Percentiles rank a stretch among this genome's conserved stretches.
Evolutionary conservation across 495 filamentous ascomycete species (phyloP).

Genomic region (Emericellopsis terricola): DNA sequence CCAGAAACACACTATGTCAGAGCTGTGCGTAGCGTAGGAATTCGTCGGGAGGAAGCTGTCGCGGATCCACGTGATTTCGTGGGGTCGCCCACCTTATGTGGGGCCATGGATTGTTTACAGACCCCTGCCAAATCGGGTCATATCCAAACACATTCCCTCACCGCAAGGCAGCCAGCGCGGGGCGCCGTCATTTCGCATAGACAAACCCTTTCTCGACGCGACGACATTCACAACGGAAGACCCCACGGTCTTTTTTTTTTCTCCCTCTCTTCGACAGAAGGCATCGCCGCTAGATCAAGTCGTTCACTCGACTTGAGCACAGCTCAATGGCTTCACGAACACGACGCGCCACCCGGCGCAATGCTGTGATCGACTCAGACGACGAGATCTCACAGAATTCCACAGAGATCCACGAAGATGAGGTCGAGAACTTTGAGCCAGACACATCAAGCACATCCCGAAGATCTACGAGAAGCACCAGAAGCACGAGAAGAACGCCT

Average conservation of each 20-base stretch:
- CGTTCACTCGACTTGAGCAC: too few species aligned
- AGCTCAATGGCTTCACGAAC: slow-evolving; percentile 58
- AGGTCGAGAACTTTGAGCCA: slow-evolving; percentile 64
- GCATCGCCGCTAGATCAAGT: too few species aligned
- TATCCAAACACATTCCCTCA: slow-evolving; percentile 5
- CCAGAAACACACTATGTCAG: too few species aligned
- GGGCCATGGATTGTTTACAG: slow-evolving; percentile 19
- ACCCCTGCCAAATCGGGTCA: slow-evolving; percentile 4
- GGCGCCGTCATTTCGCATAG: too few species aligned
- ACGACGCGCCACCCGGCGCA: slow-evolving; percentile 51
- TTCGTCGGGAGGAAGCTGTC: too few species aligned
- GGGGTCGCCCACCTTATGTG: too few species aligned
- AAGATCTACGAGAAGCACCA: slow-evolving; percentile 8
- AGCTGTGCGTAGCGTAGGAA: too few species aligned
- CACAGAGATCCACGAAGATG: slow-evolving; percentile 37
- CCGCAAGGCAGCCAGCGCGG: slow-evolving; percentile 1
- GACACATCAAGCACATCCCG: slow-evolving; percentile 13
- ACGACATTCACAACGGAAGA: not conserved
- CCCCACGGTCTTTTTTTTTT: not conserved
- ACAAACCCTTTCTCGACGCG: not conserved
- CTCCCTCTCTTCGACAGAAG: too few species aligned
- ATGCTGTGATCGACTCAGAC: slow-evolving; percentile 57
- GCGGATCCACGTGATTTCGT: too few species aligned
- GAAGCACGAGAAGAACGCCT: slow-evolving; percentile 13
- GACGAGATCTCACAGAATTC: slow-evolving; percentile 34